Percentiles rank a stretch among this genome's conserved stretches.
These are phyloP conservation scores for Neoboletus subvelutipes DNA, from an alignment of 768 basidiomycete species.

Conservation along the genomic window DNA sequence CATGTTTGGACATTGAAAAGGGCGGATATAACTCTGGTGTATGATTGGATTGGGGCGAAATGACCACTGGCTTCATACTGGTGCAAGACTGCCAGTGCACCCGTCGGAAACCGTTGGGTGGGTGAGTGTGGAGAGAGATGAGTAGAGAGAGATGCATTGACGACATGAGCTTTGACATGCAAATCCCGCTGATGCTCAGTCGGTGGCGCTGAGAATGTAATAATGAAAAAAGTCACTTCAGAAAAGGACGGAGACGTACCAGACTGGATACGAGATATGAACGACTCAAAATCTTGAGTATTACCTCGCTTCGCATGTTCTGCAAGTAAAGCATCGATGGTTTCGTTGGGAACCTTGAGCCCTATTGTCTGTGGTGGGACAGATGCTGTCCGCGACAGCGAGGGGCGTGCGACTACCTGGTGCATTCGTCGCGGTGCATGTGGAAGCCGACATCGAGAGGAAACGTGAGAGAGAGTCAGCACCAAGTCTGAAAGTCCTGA, in stretches of 20 bases:
- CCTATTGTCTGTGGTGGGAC: not conserved
- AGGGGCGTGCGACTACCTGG: constrained; percentile 13
- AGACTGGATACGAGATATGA: constrained; percentile 42
- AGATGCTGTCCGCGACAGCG: not conserved
- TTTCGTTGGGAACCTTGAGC: constrained; percentile 29
- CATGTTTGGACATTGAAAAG: constrained; percentile 48
- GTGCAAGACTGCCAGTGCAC: constrained; percentile 69
- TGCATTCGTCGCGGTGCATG: constrained; percentile 18
- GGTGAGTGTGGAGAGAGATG: constrained; percentile 22
- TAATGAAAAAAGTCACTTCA: not conserved
- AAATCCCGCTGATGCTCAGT: constrained; percentile 64
- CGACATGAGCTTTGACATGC: constrained; percentile 67
- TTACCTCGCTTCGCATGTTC: constrained; percentile 50
- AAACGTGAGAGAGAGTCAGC: not conserved
- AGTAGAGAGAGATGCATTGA: constrained; percentile 1
- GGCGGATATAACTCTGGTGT: constrained; percentile 63
- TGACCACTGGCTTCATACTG: constrained; percentile 62
- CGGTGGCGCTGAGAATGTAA: constrained; percentile 33
- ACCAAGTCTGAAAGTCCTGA: constrained; percentile 8
- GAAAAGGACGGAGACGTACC: constrained; percentile 35
- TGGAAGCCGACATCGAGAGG: constrained; percentile 5
- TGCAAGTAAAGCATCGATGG: constrained; percentile 48
- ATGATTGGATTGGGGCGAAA: constrained; percentile 71
- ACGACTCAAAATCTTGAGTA: constrained; percentile 43
- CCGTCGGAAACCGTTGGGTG: constrained; percentile 48